Evolutionary conservation across 2,329 filamentous ascomycete genomes (phyloP).

Genomic region (Boeremia lycopersici): DNA sequence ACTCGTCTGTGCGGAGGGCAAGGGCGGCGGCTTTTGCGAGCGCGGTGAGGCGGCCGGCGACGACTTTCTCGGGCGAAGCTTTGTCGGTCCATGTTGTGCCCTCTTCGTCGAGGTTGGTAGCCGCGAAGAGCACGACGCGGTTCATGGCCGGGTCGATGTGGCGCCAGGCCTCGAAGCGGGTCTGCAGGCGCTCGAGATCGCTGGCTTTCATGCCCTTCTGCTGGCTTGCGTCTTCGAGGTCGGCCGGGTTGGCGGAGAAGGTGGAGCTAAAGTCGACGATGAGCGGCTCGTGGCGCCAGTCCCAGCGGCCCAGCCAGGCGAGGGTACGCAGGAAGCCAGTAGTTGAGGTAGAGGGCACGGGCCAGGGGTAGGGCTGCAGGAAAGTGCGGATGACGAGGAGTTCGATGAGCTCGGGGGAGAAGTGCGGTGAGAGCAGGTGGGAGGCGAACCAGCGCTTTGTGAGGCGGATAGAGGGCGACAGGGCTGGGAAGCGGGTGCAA

Average conservation of each 20-base stretch:
- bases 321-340: slow-evolving; percentile 84
- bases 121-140: slow-evolving; percentile 78
- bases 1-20: slow-evolving; percentile 57
- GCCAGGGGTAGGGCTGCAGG: slow-evolving; percentile 80
- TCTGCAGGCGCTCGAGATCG: slow-evolving; percentile 67
- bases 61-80: slow-evolving; percentile 74
- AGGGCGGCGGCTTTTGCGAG: slow-evolving; percentile 74
- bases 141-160: slow-evolving; percentile 90
- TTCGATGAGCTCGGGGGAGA: slow-evolving; percentile 83
- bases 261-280: slow-evolving; percentile 71
- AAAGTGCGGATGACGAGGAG: slow-evolving; percentile 80
- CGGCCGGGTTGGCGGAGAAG: slow-evolving; percentile 26
- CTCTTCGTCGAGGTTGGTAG: slow-evolving; percentile 76
- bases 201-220: slow-evolving; percentile 58
- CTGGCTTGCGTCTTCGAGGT: slow-evolving; percentile 23
- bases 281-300: slow-evolving; percentile 85
- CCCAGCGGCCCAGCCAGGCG: slow-evolving; percentile 81
- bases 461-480: slow-evolving; percentile 83
- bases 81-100: slow-evolving; percentile 82
- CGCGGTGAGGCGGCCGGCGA: slow-evolving; percentile 81
- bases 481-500: slow-evolving; percentile 76
- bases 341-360: slow-evolving; percentile 73
- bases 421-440: slow-evolving; percentile 78
- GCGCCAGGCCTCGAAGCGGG: slow-evolving; percentile 81
- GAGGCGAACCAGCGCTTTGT: slow-evolving; percentile 87